Percentiles rank a stretch among this genome's conserved stretches.
Conservation (phyloP, 306 rosid genomes). For the Glycine soja region DNA sequence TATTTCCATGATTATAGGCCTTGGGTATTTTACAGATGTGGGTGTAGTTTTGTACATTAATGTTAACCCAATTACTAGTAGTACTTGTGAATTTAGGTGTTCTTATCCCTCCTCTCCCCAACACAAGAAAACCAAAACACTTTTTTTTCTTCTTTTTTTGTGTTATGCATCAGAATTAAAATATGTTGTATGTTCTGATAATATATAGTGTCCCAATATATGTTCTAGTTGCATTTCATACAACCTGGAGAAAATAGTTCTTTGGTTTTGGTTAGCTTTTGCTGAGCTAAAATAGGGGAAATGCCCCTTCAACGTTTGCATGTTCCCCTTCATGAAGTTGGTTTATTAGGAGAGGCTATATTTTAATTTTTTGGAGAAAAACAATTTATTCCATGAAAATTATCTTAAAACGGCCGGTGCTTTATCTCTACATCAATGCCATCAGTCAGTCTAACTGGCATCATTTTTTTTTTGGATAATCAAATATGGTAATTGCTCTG, state of each 20-base stretch:
- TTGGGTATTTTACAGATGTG: constrained; percentile 18
- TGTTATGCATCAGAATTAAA: constrained; percentile 16
- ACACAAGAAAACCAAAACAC: background rate
- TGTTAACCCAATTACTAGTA: constrained; percentile 27
- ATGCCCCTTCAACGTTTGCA: background rate
- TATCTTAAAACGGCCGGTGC: background rate
- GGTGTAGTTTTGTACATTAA: constrained; percentile 53
- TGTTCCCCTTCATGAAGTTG: background rate
- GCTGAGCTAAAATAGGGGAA: background rate
- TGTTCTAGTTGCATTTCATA: background rate
- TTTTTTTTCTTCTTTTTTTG: background rate
- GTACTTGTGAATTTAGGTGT: constrained; percentile 21
- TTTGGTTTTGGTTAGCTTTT: constrained; percentile 3
- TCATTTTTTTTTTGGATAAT: no score
- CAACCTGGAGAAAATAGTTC: background rate
- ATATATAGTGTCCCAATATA: background rate
- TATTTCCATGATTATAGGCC: constrained; percentile 2
- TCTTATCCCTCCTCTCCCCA: background rate
- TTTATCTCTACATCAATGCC: background rate
- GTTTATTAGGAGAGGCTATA: background rate
- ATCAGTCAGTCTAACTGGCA: background rate
- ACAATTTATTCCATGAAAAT: background rate
- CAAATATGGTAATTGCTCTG: no score
- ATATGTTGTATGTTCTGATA: constrained; percentile 46
- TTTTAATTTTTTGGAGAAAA: background rate